Conservation (phyloP, 129 eudicot species). For the Escallonia rubra region DNA sequence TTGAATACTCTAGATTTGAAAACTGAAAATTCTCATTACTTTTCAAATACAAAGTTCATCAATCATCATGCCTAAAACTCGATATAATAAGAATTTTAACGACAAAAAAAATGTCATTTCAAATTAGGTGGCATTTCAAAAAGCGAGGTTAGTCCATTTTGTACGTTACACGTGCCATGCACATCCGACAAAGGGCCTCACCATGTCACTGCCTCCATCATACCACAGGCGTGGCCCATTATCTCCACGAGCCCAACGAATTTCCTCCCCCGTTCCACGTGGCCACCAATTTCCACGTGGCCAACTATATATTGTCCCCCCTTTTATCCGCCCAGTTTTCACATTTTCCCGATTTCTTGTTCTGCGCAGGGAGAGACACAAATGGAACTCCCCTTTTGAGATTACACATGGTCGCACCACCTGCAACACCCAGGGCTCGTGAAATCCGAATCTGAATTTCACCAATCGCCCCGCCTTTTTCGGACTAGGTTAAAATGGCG, state of each 20-base stretch:
- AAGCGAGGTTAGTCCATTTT: neutral
- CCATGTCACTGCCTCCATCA: conserved; percentile 5
- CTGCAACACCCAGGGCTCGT: conserved; percentile 40
- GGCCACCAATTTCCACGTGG: conserved; percentile 49
- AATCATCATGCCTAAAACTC: no score
- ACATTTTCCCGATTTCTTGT: conserved; percentile 13
- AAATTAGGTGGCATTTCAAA: no score
- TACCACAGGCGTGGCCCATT: conserved; percentile 17
- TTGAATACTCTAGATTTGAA: no score
- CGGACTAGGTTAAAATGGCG: conserved; percentile 45
- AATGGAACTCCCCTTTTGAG: neutral
- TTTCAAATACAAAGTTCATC: no score
- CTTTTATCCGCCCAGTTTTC: conserved; percentile 35
- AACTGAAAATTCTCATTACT: no score
- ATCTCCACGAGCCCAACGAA: conserved; percentile 33
- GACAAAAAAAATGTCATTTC: no score
- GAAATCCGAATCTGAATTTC: conserved; percentile 51
- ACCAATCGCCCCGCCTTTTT: conserved; percentile 3
- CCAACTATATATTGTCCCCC: conserved; percentile 40
- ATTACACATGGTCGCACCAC: conserved; percentile 10
- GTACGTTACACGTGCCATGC: conserved; percentile 44
- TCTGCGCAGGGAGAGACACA: conserved; percentile 14
- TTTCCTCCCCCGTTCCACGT: conserved; percentile 18
- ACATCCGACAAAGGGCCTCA: conserved; percentile 21
- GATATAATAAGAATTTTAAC: no score